These are phyloP conservation scores for Candida yuanshanica DNA, from an alignment of 805 yeast genomes.

Conservation along the genomic window DNA sequence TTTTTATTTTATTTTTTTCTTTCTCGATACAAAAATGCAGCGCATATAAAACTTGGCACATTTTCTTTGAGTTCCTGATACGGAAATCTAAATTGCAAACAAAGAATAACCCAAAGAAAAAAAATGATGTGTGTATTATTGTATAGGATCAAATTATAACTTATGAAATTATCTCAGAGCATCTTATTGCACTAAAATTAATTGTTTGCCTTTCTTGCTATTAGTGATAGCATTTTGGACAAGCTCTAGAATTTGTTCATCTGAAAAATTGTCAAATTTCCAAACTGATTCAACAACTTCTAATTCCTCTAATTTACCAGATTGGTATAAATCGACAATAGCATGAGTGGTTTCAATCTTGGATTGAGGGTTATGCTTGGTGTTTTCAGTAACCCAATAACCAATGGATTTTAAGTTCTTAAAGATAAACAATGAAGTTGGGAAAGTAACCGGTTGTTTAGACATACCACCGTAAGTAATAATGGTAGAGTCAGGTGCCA, in stretches of 20 bases:
- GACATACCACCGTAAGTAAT: conserved; percentile 98
- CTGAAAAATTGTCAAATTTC: conserved; percentile 25
- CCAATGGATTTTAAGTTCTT: conserved; percentile 84
- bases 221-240: conserved; percentile 31
- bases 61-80: not conserved
- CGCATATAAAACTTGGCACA: too few relatives aligned
- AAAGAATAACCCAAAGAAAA: not conserved
- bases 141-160: too few relatives aligned
- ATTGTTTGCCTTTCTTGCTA: conserved; percentile 41
- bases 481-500: conserved; percentile 67
- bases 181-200: conserved; percentile 27
- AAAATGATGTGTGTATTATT: not conserved
- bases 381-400: conserved; percentile 83
- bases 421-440: conserved; percentile 85
- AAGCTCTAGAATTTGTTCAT: conserved; percentile 31
- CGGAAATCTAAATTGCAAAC: not conserved
- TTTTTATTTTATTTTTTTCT: not conserved
- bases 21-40: not conserved
- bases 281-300: conserved; percentile 28
- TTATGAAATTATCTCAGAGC: not conserved
- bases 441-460: conserved; percentile 86
- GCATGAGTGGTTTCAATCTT: conserved; percentile 51
- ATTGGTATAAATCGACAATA: conserved; percentile 51
- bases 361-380: conserved; percentile 50
- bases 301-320: conserved; percentile 46